phyloP scores from a whole-genome alignment of 495 filamentous ascomycete species.

The Acidiella bohemica region DNA sequence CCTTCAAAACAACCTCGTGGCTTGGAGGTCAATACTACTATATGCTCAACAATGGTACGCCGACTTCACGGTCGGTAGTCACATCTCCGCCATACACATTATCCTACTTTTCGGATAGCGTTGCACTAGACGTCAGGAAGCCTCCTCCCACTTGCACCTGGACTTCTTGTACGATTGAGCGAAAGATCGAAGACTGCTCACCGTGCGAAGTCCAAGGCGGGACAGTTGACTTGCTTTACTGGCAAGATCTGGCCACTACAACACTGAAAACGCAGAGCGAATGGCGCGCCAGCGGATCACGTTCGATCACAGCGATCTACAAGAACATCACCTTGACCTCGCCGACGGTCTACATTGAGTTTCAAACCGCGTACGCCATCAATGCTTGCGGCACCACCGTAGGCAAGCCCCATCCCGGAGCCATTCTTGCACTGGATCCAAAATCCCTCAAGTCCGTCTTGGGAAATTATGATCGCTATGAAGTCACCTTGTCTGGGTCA shows the following conservation, averaged over 20 bases:
- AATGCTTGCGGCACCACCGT: constrained; percentile 8
- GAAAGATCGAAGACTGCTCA: neutral
- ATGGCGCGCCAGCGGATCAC: too few species aligned
- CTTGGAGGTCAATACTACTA: too few species aligned
- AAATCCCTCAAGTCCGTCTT: neutral
- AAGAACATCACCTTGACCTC: constrained; percentile 10
- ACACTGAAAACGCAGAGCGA: too few species aligned
- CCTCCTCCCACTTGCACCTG: neutral
- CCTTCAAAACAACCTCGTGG: too few species aligned
- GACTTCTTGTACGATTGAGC: neutral
- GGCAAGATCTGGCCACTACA: neutral
- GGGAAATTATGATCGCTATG: neutral
- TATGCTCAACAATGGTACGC: too few species aligned
- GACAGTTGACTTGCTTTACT: constrained; percentile 3
- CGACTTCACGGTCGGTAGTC: too few species aligned
- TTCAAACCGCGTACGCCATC: constrained; percentile 10
- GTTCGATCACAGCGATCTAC: neutral
- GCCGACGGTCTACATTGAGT: constrained; percentile 14
- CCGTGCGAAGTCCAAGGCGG: constrained; percentile 4
- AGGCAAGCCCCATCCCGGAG: neutral
- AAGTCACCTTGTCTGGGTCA: neutral
- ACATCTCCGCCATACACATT: too few species aligned
- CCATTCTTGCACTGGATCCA: constrained; percentile 1
- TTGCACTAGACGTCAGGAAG: neutral
- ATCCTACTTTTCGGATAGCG: too few species aligned